Evolutionary conservation across 352 stramenopile genomes (phyloP).

Genomic region (Pythium phragmitis): DNA sequence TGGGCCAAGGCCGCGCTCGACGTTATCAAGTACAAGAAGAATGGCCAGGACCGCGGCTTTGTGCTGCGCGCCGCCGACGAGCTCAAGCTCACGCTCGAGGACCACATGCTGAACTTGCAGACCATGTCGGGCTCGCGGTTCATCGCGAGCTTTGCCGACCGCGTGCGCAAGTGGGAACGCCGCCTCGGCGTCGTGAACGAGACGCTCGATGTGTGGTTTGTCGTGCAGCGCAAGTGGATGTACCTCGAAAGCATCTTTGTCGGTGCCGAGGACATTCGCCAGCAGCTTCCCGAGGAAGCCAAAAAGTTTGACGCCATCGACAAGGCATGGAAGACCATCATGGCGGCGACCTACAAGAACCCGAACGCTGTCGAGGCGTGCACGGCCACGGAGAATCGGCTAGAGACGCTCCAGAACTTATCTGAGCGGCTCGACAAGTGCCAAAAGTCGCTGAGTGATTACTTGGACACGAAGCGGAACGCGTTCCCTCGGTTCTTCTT

Average conservation of each 20-base stretch:
- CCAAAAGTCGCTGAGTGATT: conserved; percentile 90
- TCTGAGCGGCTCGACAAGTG: conserved; percentile 90
- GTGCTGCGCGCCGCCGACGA: conserved; percentile 84
- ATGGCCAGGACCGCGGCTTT: conserved; percentile 81
- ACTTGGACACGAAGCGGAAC: conserved; percentile 90
- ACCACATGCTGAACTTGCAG: conserved; percentile 89
- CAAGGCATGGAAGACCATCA: conserved; percentile 93
- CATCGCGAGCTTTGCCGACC: conserved; percentile 87
- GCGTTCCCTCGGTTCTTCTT: conserved; percentile 94
- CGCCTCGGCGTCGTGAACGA: conserved; percentile 90
- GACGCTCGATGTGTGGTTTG: conserved; percentile 91
- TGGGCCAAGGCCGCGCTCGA: conserved; percentile 90
- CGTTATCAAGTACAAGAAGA: conserved; percentile 93
- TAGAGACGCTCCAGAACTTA: conserved; percentile 87
- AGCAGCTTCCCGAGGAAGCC: conserved; percentile 91
- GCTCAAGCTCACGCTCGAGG: conserved; percentile 79
- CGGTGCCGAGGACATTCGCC: conserved; percentile 91
- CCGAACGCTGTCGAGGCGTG: conserved; percentile 90
- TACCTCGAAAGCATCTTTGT: conserved; percentile 95
- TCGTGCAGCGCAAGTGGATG: conserved; percentile 95
- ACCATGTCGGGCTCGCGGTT: conserved; percentile 92
- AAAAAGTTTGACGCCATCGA: conserved; percentile 94
- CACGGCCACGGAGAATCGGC: conserved; percentile 74
- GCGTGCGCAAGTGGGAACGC: conserved; percentile 92
- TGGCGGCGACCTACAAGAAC: conserved; percentile 91